phyloP scores from a whole-genome alignment of 2,329 filamentous ascomycete species.

The Venturiaceae sp. region DNA sequence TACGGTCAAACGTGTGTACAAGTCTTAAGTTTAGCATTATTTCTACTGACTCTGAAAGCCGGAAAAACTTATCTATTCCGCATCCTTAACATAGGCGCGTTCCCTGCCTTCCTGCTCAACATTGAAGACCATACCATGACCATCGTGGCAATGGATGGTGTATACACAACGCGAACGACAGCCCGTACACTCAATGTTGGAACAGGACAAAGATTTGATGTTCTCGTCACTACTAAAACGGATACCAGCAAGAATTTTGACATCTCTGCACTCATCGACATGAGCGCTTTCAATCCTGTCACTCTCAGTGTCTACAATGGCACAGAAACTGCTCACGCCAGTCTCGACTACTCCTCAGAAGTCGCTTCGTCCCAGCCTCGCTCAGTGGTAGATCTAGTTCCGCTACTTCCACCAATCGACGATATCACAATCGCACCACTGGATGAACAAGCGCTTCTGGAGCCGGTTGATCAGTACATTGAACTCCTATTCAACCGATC shows the following conservation, averaged over 20 bases:
- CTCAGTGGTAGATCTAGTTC: not conserved
- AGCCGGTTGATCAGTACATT: slow-evolving; percentile 45
- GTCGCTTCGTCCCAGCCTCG: not conserved
- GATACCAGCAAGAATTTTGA: slow-evolving; percentile 47
- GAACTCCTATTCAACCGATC: not conserved
- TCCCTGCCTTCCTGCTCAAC: slow-evolving; percentile 62
- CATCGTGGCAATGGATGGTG: slow-evolving; percentile 62
- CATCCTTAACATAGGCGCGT: slow-evolving; percentile 60
- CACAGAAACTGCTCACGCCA: not conserved
- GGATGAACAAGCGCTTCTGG: slow-evolving; percentile 49
- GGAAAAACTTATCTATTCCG: slow-evolving; percentile 54
- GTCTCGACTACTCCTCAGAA: not conserved
- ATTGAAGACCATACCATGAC: slow-evolving; percentile 57
- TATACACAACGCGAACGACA: slow-evolving; percentile 49
- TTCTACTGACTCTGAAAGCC: slow-evolving; percentile 29
- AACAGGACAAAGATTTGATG: slow-evolving; percentile 62
- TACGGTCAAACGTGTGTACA: slow-evolving; percentile 27
- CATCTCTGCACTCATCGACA: slow-evolving; percentile 27
- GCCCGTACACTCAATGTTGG: slow-evolving; percentile 55
- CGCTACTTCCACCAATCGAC: slow-evolving; percentile 37
- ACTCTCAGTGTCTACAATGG: not conserved
- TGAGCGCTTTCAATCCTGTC: not conserved
- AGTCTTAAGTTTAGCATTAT: not conserved
- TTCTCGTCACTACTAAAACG: slow-evolving; percentile 52
- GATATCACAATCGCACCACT: slow-evolving; percentile 62